Percentiles rank a stretch among this genome's conserved stretches.
Evolutionary conservation across 2,329 filamentous ascomycete species (phyloP).

Genomic region (Epichloe gansuensis): DNA sequence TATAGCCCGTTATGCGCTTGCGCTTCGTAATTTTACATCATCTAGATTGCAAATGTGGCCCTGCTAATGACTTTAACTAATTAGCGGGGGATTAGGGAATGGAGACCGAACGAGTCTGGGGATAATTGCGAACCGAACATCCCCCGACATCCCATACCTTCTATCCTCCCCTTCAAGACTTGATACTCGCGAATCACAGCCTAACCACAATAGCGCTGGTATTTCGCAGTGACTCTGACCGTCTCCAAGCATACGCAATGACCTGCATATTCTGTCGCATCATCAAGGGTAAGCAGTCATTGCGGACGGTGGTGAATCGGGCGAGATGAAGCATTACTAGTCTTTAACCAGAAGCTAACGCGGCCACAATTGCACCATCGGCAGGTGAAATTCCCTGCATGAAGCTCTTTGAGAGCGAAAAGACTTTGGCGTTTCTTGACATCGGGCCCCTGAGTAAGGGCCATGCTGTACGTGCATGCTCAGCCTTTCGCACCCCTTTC

Average conservation of each 20-base stretch:
- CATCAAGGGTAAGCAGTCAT: constrained; percentile 56
- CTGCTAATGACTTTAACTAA: too few species aligned
- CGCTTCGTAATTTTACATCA: too few species aligned
- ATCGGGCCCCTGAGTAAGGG: constrained; percentile 82
- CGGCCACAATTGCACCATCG: not conserved
- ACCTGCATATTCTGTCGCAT: constrained; percentile 97
- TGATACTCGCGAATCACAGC: too few species aligned
- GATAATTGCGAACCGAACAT: not conserved
- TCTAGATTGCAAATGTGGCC: too few species aligned
- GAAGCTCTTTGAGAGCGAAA: constrained; percentile 92
- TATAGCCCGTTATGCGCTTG: too few species aligned
- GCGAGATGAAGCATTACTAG: not conserved
- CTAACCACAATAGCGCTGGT: not conserved
- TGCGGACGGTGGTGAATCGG: not conserved
- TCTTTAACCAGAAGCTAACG: not conserved
- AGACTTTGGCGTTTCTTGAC: constrained; percentile 89
- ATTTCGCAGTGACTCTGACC: too few species aligned
- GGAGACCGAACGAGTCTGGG: too few species aligned
- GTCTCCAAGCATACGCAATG: constrained; percentile 1
- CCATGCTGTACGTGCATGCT: constrained; percentile 58
- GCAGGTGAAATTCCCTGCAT: constrained; percentile 88
- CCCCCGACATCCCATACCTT: not conserved
- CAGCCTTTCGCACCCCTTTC: not conserved
- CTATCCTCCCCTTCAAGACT: not conserved
- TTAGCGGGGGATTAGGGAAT: too few species aligned